phyloP scores from a whole-genome alignment of 2,329 filamentous ascomycete species.

The Pseudocercospora musae region DNA sequence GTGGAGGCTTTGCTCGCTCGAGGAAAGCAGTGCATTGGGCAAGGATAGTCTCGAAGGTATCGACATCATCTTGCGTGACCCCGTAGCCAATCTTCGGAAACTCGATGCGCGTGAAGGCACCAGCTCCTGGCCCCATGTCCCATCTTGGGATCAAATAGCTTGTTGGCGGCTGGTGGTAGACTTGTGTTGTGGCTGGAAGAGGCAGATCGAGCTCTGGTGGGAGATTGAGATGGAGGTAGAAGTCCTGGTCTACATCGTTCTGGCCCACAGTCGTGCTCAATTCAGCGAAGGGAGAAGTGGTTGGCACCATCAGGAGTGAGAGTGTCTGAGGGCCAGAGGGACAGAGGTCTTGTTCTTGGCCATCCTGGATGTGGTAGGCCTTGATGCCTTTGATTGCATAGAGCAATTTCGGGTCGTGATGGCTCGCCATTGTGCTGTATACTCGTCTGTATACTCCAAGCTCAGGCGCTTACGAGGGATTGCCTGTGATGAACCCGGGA shows the following conservation, averaged over 20 bases:
- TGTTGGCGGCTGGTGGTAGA: conserved; percentile 89
- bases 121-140: conserved; percentile 84
- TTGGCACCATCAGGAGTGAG: conserved; percentile 93
- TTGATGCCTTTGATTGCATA: conserved; percentile 74
- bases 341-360: conserved; percentile 77
- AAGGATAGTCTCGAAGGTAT: conserved; percentile 95
- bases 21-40: conserved; percentile 97
- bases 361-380: conserved; percentile 87
- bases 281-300: conserved; percentile 65
- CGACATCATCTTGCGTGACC: conserved; percentile 83
- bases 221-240: conserved; percentile 92
- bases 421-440: conserved; percentile 43
- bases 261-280: conserved; percentile 56
- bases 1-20: conserved; percentile 69
- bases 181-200: conserved; percentile 90
- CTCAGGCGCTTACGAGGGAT: not conserved
- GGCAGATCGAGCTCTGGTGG: conserved; percentile 92
- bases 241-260: conserved; percentile 72
- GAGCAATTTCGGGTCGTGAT: conserved; percentile 55
- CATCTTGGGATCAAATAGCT: conserved; percentile 94
- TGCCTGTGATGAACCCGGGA: not conserved
- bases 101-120: conserved; percentile 88
- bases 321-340: conserved; percentile 84
- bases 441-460: not conserved
- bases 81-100: conserved; percentile 72